phyloP scores from a whole-genome alignment of 2,329 filamentous ascomycete species.

The Cyclaneusma minus region DNA sequence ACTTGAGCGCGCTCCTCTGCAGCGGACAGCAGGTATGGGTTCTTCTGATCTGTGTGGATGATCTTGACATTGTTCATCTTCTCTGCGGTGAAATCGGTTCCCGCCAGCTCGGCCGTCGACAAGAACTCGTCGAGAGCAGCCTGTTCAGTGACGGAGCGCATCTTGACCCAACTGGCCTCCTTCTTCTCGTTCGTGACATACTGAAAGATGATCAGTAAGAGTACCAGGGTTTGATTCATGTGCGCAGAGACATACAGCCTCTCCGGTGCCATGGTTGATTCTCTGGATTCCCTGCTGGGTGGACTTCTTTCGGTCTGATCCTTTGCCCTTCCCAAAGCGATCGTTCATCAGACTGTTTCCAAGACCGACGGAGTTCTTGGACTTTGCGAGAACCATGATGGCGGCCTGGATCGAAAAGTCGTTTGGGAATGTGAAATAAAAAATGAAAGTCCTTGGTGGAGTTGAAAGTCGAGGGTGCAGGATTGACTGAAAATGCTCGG shows the following conservation, averaged over 20 bases:
- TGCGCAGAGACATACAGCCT: conserved; percentile 34
- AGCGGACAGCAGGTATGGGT: conserved; percentile 79
- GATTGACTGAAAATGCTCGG: no score
- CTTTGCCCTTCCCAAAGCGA: conserved; percentile 88
- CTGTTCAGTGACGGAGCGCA: conserved; percentile 97
- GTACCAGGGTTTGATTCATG: background rate
- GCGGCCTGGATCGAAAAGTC: no score
- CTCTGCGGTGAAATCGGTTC: conserved; percentile 95
- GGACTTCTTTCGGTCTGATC: conserved; percentile 62
- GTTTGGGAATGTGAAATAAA: no score
- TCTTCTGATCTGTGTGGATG: conserved; percentile 90
- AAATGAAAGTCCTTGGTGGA: no score
- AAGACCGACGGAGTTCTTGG: conserved; percentile 86
- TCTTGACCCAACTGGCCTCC: conserved; percentile 95
- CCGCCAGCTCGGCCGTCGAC: conserved; percentile 88
- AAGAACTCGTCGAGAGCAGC: conserved; percentile 93
- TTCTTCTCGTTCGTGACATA: conserved; percentile 86
- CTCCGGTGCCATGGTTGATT: conserved; percentile 65
- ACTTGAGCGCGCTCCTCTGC: conserved; percentile 66
- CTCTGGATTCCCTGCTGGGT: conserved; percentile 37
- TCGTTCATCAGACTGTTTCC: conserved; percentile 98
- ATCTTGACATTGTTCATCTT: conserved; percentile 99
- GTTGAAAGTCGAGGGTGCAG: no score
- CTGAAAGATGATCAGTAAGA: conserved; percentile 21
- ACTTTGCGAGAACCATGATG: conserved; percentile 67